Percentiles rank a stretch among this genome's conserved stretches.
phyloP scores from a whole-genome alignment of 257 asterid genomes.

The Solanum etuberosum region DNA sequence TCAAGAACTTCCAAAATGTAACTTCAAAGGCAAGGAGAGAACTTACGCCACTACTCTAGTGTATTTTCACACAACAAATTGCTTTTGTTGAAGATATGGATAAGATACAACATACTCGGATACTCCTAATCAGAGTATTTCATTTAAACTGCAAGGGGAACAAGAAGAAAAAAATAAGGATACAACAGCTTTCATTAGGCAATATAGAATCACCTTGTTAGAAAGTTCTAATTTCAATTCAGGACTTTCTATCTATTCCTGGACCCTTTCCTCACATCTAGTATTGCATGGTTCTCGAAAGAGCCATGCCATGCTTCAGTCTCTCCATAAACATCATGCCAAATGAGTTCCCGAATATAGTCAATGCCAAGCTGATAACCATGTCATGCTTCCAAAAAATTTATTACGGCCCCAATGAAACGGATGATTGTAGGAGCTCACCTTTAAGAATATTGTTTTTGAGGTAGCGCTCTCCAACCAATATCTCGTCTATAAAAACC shows the following conservation, averaged over 20 bases:
- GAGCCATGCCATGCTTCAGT: not conserved
- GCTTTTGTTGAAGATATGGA: not conserved
- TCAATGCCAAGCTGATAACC: not conserved
- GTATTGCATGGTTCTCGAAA: not conserved
- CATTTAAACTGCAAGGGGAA: not conserved
- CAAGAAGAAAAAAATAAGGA: not conserved
- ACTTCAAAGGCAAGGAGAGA: not conserved
- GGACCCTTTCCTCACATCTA: not conserved
- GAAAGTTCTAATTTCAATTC: not conserved
- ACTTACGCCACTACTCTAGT: not conserved
- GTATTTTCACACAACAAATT: not conserved
- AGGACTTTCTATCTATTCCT: not conserved
- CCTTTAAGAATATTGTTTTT: constrained; percentile 15
- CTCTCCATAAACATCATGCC: not conserved
- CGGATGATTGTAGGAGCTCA: not conserved
- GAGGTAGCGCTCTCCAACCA: constrained; percentile 77
- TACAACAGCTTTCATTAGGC: not conserved
- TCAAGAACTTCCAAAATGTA: not conserved
- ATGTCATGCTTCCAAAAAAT: not conserved
- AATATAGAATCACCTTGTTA: not conserved
- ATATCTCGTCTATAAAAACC: constrained; percentile 79
- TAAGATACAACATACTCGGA: not conserved
- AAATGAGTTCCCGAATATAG: not conserved
- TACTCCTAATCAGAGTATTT: not conserved
- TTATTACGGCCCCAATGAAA: not conserved